Conservation (phyloP, 495 filamentous ascomycete species). For the Penicillium dipodomyicola region DNA sequence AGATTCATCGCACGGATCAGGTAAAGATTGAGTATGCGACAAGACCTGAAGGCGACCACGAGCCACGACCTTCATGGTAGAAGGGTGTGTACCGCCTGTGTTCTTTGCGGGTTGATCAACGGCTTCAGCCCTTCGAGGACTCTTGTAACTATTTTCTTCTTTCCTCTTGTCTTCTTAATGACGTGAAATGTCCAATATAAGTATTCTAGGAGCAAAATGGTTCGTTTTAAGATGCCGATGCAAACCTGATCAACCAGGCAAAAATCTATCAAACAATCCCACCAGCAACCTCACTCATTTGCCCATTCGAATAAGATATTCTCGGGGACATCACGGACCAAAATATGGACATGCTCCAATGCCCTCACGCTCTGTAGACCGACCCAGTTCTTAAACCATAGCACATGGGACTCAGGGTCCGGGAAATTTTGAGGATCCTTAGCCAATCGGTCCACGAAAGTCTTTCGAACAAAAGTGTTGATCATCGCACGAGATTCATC, state of each 20-base stretch:
- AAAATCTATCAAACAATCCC: background rate
- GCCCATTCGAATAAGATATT: conserved; percentile 63
- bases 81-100: background rate
- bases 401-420: conserved; percentile 54
- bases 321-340: conserved; percentile 61
- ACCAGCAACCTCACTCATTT: conserved; percentile 22
- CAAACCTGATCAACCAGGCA: background rate
- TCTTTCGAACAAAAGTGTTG: conserved; percentile 62
- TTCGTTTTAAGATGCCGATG: background rate
- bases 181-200: background rate
- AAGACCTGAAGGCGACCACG: background rate
- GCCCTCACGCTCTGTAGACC: conserved; percentile 81
- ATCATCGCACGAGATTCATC: conserved; percentile 60
- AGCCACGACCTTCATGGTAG: background rate
- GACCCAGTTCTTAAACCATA: conserved; percentile 96
- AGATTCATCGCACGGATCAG: conserved; percentile 13
- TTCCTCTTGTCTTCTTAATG: background rate
- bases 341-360: conserved; percentile 74
- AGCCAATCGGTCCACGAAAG: conserved; percentile 61
- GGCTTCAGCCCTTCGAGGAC: background rate
- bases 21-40: conserved; percentile 13
- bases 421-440: conserved; percentile 31
- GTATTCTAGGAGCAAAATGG: background rate
- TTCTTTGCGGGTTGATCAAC: background rate
- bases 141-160: background rate